Evolutionary conservation across 768 basidiomycete genomes (phyloP).

Genomic region (Boletus patriciae): DNA sequence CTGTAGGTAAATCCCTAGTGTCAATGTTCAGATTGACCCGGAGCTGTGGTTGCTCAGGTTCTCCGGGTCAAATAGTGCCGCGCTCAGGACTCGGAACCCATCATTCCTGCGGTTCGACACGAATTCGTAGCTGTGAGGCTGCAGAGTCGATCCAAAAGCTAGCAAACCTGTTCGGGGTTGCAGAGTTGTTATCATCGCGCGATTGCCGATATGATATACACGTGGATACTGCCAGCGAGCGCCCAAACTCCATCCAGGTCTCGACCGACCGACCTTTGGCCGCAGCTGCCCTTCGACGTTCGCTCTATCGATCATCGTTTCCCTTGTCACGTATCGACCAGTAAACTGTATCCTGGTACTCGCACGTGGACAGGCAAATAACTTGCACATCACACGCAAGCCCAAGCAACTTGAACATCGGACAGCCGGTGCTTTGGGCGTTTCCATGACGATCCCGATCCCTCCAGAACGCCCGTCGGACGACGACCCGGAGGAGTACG

Average conservation of each 20-base stretch:
- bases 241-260: not conserved
- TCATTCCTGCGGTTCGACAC: not conserved
- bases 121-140: not conserved
- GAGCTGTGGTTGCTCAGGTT: too few relatives aligned
- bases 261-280: not conserved
- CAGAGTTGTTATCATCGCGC: not conserved
- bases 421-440: not conserved
- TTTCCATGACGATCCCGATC: conserved; percentile 1
- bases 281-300: not conserved
- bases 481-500: not conserved
- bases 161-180: not conserved
- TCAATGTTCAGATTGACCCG: not conserved
- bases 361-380: not conserved
- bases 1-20: not conserved
- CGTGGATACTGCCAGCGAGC: not conserved
- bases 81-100: too few relatives aligned
- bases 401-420: not conserved
- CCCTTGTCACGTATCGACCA: not conserved
- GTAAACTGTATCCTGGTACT: not conserved
- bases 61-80: too few relatives aligned
- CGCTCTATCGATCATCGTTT: not conserved
- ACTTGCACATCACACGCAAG: not conserved
- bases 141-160: not conserved
- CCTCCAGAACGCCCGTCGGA: not conserved
- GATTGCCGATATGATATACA: not conserved